Evolutionary conservation across 495 filamentous ascomycete species (phyloP), one percentile per base, ranked within the genome.

Genomic region (Annulohypoxylon moriforme): DNA sequence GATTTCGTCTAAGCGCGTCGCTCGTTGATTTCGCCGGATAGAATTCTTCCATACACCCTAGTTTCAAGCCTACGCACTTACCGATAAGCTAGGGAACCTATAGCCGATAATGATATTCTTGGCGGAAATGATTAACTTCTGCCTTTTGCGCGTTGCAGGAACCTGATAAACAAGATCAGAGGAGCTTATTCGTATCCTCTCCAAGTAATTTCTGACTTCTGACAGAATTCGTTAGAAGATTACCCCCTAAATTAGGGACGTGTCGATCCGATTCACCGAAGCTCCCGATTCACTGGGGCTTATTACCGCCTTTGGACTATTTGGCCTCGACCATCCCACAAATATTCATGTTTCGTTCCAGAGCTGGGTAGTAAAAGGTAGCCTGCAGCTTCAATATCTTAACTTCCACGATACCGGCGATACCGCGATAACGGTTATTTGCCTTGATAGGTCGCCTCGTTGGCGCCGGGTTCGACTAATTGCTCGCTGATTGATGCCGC

Each of bases 401-500:
- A 18, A 57, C 31, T 31, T 24, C 24, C 31, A 38, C n/a, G 20
- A 58, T 50, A 38, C 16, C 29, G 52, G 10, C 3, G 9, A 29
- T 34, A 16, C 58, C n/a, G 24, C 50, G 44, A 64, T 57, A 42
- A 29, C 33, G 38, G 59, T 16, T 34, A 22, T 40, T 53, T 29
- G 20, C 11, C 6, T 58, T 33, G 52, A n/a, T 46, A 49, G 50
- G 22, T 7, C 5, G 38, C n/a, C 34, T 16, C 34, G 31, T 57
- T 63, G 58, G 52, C 13, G 57, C 42, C 34, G 24, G 59, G 33
- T 34, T 25, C 22, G 34, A 52, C 55, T 53, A 44, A 11, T 59
- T 22, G 44, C 50, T 68, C 46, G 57, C 36, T 64, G 42, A 44
- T 57, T 61, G 38, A 36, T 67, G 24, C 53, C 53, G 53, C 38